These are phyloP conservation scores for Neoarthrinium moseri DNA, from an alignment of 2,329 filamentous ascomycete species.

Conservation along the genomic window DNA sequence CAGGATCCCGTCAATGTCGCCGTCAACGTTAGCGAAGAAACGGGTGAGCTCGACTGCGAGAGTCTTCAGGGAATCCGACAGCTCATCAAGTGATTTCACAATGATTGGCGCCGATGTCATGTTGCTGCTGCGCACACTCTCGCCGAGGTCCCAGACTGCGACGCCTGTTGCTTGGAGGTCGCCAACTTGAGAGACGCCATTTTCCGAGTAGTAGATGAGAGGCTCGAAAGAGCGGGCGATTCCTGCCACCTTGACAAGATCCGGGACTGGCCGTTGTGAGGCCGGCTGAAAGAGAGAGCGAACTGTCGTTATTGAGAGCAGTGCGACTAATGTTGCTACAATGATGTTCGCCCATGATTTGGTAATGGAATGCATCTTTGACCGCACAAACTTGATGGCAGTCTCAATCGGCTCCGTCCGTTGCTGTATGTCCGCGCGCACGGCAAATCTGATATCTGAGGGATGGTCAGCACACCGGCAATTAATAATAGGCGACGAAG, in stretches of 20 bases:
- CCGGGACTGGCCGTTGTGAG: constrained; percentile 66
- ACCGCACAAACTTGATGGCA: constrained; percentile 62
- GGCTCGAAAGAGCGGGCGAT: constrained; percentile 92
- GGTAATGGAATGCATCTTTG: constrained; percentile 59
- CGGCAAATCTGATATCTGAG: constrained; percentile 81
- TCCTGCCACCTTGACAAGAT: constrained; percentile 86
- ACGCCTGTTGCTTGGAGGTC: constrained; percentile 89
- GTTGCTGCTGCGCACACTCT: constrained; percentile 84
- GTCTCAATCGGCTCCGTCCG: constrained; percentile 81
- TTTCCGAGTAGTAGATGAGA: constrained; percentile 90
- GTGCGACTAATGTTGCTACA: constrained; percentile 56
- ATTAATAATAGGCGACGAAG: not conserved
- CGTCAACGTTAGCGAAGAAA: constrained; percentile 92
- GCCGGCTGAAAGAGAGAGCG: constrained; percentile 70
- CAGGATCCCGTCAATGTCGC: constrained; percentile 87
- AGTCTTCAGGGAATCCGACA: constrained; percentile 82
- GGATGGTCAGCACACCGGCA: constrained; percentile 16
- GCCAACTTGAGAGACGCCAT: constrained; percentile 80
- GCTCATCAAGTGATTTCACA: constrained; percentile 77
- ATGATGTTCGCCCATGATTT: constrained; percentile 69
- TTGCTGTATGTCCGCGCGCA: constrained; percentile 86
- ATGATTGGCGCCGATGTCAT: constrained; percentile 89
- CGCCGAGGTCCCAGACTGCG: constrained; percentile 91
- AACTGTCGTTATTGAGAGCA: constrained; percentile 65
- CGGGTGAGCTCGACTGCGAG: constrained; percentile 82